Evolutionary conservation across 1,284 basidiomycete genomes (phyloP).

Genomic region (Mycosarcoma mackinlayi): DNA sequence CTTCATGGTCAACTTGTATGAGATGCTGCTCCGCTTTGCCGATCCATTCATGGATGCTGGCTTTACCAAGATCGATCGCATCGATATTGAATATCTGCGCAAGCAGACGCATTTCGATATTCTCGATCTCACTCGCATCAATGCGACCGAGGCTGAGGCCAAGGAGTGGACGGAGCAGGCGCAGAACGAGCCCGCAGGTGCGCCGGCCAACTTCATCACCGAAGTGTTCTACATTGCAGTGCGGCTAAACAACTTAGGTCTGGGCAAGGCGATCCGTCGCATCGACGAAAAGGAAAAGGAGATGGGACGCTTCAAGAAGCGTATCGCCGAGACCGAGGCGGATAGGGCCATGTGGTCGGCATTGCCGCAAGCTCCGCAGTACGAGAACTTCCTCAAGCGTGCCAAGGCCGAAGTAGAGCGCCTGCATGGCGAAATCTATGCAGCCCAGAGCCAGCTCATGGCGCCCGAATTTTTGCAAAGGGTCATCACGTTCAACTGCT

Average conservation of each 20-base stretch:
- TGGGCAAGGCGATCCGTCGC: conserved; percentile 74
- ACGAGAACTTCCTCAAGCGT: conserved; percentile 67
- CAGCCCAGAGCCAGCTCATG: conserved; percentile 85
- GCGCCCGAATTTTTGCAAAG: conserved; percentile 86
- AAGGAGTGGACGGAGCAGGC: conserved; percentile 54
- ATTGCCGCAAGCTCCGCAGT: conserved; percentile 56
- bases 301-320: conserved; percentile 73
- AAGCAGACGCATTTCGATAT: conserved; percentile 61
- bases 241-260: conserved; percentile 66
- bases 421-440: conserved; percentile 73
- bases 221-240: conserved; percentile 85
- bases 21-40: conserved; percentile 85
- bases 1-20: conserved; percentile 91
- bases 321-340: conserved; percentile 80
- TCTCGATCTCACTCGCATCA: conserved; percentile 61
- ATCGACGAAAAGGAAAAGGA: conserved; percentile 80
- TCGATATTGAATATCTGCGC: conserved; percentile 79
- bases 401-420: conserved; percentile 55
- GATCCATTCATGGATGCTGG: conserved; percentile 95
- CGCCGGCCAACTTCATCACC: conserved; percentile 84
- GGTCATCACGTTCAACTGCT: conserved; percentile 84
- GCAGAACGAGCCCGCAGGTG: conserved; percentile 4
- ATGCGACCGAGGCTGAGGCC: conserved; percentile 64
- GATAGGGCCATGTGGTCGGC: conserved; percentile 55
- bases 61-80: conserved; percentile 86